Base-by-base conservation (phyloP, 495 filamentous ascomycete genomes). In the Glarea lozoyensis region DNA sequence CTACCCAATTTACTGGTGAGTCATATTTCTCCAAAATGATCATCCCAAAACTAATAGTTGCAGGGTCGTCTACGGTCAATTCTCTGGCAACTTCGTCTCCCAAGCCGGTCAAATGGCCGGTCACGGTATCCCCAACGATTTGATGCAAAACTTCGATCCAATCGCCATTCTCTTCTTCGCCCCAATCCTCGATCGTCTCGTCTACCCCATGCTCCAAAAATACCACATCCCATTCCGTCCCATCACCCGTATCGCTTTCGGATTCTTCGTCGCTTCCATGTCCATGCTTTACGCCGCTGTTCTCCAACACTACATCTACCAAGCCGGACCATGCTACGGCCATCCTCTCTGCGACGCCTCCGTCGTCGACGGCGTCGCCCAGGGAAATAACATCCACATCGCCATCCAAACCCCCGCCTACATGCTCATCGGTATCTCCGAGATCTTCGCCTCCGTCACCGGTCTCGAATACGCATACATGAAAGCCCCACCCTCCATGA, bases 401-500 rank as follows among this genome's bases (percentile, higher is more conserved):
- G 19, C 30, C 3, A 50, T 60, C 17, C 62, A 65, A 41, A 49
- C 45, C 4, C 57, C 55, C 10, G 58, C 60, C 2, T 65, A 65
- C 34, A 48, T 61, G 12, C 45, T 62, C 10, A 57, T 62, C n/a
- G 60, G 57, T 4, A 46, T 64, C 17, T 59, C 56, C 9, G 61
- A 65, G 36, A 72, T 71, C 22, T 65, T 69, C 40, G 57, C 65
- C 22, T 63, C 61, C 21, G 66, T 71, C 47, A 67, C 69, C 1
- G 66, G 65, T 10, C 61, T 70, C 39, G 75, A 79, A 49, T 87
- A 88, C 45, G 86, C 84, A 3, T 88, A 78, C 58, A 83, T 78
- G 52, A 86, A 89, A 62, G 84, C 85, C 0, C 86, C 85, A 9
- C 70, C 66, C 43, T 84, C 78, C 60, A 85, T 89, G 82, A 72